These are phyloP conservation scores for Skeletonema costatum DNA, from an alignment of 108 stramenopile genomes.

Conservation along the genomic window DNA sequence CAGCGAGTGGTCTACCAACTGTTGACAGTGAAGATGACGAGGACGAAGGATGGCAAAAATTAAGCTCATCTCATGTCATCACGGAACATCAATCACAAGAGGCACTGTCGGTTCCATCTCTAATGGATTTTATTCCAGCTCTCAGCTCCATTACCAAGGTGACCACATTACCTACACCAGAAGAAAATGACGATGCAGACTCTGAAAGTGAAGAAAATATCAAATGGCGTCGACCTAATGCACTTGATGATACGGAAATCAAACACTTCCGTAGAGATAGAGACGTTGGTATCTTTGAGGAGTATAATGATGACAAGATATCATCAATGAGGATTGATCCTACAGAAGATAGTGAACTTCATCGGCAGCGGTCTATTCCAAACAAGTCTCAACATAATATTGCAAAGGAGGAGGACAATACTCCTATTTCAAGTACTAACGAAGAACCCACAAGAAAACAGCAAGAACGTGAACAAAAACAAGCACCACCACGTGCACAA, in stretches of 20 bases:
- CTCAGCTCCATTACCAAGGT: constrained; percentile 12
- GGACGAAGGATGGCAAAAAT: constrained; percentile 23
- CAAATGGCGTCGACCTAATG: constrained; percentile 22
- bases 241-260: constrained; percentile 7
- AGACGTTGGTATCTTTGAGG: background rate
- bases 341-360: background rate
- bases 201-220: constrained; percentile 27
- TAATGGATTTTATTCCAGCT: constrained; percentile 17
- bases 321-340: background rate
- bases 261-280: background rate
- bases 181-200: constrained; percentile 9
- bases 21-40: constrained; percentile 8
- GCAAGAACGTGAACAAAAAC: background rate
- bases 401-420: background rate
- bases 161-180: background rate
- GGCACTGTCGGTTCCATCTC: background rate
- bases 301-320: background rate
- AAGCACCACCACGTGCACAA: background rate
- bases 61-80: background rate
- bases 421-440: background rate
- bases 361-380: background rate
- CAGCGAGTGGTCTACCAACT: background rate
- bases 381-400: background rate
- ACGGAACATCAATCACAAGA: background rate
- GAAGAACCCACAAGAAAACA: background rate